Base-by-base conservation (phyloP, 805 yeast genomes). In the Teunomyces pallodes region DNA sequence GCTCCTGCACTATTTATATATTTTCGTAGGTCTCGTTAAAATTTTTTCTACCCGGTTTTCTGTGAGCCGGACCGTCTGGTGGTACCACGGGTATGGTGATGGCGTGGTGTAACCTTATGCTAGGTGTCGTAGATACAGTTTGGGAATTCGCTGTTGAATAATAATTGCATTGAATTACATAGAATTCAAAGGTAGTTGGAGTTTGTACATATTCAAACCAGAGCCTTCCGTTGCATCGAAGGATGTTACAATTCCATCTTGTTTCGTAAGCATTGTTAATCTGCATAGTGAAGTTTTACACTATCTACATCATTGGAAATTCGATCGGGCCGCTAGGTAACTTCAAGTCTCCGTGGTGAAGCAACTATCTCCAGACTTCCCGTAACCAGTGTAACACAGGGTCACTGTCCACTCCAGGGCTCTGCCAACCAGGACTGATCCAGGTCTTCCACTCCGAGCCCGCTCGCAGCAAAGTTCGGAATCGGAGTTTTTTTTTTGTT, bases 11-110 rank as follows among this genome's bases (percentile, higher is more conserved):
- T 44, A 27, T 47, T 35, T 47, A 47, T 47, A 47, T 29, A n/a
- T 35, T n/a, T 31, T 41, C 20, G 42, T 32, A 17, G 17, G 13
- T 12, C 36, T 12, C 44, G 33, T n/a, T 44, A 51, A 51, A 51
- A 46, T 43, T 44, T 46, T 43, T 44, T 46, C 43, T 39, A 38
- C 43, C 43, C 47, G 51, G 51, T 36, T 43, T 42, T 50, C 50
- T 16, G 47, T 42, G 47, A 29, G 56, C 52, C 44, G 44, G 33
- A 38, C 30, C 41, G 30, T 42, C 26, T 20, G 44, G 36, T 28
- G 44, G 33, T 42, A 30, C 44, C 44, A 42, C 44, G 44, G 29
- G 32, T 40, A 26, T 17, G 13, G 30, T 26, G 30, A 38, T 38
- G 41, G 41, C 41, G 41, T 26, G 41, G 30, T 38, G 41, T 16